Evolutionary conservation across 179 eudicot species (phyloP).

Genomic region (Carnegiea gigantea): DNA sequence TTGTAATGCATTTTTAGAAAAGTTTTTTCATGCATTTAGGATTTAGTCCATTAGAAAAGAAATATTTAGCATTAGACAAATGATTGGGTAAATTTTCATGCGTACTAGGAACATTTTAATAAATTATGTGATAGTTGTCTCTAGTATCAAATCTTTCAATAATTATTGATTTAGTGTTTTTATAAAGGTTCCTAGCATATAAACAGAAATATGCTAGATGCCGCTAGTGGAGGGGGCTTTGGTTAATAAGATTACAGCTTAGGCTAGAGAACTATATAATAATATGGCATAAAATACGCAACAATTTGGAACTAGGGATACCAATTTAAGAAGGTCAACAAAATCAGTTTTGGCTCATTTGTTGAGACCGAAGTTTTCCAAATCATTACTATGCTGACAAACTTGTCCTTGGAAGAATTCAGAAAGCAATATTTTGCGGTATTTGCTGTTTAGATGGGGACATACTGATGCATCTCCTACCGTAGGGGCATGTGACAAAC

Average conservation of each 20-base stretch:
- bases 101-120: too few species aligned
- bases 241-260: too few species aligned
- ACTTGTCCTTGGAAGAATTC: neutral
- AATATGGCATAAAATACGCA: neutral
- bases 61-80: neutral
- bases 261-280: neutral
- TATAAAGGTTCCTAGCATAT: neutral
- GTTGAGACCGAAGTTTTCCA: neutral
- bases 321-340: too few species aligned
- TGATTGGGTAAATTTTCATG: too few species aligned
- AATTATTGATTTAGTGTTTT: neutral
- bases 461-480: constrained; percentile 1
- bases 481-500: neutral
- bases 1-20: too few species aligned
- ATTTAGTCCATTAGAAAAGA: neutral
- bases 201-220: neutral
- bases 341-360: too few species aligned
- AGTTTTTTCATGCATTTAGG: neutral
- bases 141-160: too few species aligned
- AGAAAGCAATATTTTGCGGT: neutral
- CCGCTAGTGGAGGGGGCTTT: too few species aligned
- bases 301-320: neutral
- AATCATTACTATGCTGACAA: neutral
- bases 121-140: too few species aligned
- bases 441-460: neutral